Evolutionary conservation across 192 early-diverging fungal species (phyloP).

Genomic region (Jimgerdemannia flammicorona): DNA sequence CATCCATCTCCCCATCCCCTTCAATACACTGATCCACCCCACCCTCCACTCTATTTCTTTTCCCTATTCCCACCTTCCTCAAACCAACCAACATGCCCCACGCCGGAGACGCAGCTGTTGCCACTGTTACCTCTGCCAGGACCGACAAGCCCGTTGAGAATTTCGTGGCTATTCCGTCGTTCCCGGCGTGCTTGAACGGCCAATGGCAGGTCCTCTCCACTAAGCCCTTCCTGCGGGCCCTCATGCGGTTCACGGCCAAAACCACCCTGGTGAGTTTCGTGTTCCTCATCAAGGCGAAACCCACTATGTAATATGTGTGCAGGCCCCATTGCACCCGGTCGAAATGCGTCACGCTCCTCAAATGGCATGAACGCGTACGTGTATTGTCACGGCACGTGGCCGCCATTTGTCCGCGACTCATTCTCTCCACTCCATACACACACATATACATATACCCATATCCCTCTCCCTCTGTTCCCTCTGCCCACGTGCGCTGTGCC

Average conservation of each 20-base stretch:
- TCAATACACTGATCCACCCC: no score
- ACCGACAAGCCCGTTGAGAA: not conserved
- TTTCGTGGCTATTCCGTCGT: conserved; percentile 18
- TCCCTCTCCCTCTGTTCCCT: not conserved
- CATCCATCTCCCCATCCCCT: no score
- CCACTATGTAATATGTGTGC: no score
- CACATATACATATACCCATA: not conserved
- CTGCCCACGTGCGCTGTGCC: not conserved
- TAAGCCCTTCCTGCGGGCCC: conserved; percentile 14
- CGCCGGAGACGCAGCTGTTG: not conserved
- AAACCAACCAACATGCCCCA: not conserved
- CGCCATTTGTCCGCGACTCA: not conserved
- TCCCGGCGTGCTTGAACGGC: conserved; percentile 23
- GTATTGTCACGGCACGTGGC: no score
- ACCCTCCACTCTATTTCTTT: no score
- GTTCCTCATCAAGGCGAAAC: not conserved
- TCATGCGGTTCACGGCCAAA: conserved; percentile 18
- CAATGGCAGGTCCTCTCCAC: conserved; percentile 19
- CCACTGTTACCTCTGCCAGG: not conserved
- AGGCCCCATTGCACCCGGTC: no score
- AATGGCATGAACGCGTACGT: no score
- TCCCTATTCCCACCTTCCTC: no score
- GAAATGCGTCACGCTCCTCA: no score
- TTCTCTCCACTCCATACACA: not conserved
- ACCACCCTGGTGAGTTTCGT: conserved; percentile 14